Conservation (phyloP, 202 grass and related monocot species). For the Sporobolus alterniflorus region DNA sequence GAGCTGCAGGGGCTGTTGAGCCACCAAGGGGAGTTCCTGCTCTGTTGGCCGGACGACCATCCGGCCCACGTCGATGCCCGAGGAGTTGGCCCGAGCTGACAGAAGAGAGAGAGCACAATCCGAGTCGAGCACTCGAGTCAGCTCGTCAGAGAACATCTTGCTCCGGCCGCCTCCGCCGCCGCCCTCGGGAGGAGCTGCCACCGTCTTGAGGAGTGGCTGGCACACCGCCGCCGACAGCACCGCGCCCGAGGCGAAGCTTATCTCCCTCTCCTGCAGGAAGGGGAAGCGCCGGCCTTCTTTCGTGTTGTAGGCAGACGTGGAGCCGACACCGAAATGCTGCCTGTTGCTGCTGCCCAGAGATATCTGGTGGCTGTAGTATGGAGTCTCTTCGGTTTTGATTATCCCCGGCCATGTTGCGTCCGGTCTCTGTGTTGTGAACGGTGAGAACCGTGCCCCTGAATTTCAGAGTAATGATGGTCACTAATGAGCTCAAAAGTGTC, state of each 20-base stretch:
- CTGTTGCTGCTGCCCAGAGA: slow-evolving; percentile 17
- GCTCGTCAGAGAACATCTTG: slow-evolving; percentile 58
- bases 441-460: slow-evolving; percentile 59
- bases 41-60: slow-evolving; percentile 53
- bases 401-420: slow-evolving; percentile 59
- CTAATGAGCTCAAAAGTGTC: slow-evolving; percentile 40
- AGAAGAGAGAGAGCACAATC: slow-evolving; percentile 99
- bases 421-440: slow-evolving; percentile 46
- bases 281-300: slow-evolving; percentile 77
- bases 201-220: slow-evolving; percentile 48
- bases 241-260: slow-evolving; percentile 39
- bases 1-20: slow-evolving; percentile 63
- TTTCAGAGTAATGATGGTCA: no score
- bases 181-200: slow-evolving; percentile 22
- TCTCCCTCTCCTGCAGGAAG: slow-evolving; percentile 66
- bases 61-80: slow-evolving; percentile 54
- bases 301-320: slow-evolving; percentile 15
- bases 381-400: slow-evolving; percentile 49
- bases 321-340: slow-evolving; percentile 28
- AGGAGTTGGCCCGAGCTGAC: slow-evolving; percentile 83
- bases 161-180: slow-evolving; percentile 67
- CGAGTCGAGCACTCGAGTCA: slow-evolving; percentile 60
- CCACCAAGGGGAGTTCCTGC: slow-evolving; percentile 46
- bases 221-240: slow-evolving; percentile 14
- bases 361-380: slow-evolving; percentile 36